Evolutionary conservation across 345 rosid species (phyloP), one percentile per base, ranked within the genome.

Genomic region (Eucalyptus leucophloia): DNA sequence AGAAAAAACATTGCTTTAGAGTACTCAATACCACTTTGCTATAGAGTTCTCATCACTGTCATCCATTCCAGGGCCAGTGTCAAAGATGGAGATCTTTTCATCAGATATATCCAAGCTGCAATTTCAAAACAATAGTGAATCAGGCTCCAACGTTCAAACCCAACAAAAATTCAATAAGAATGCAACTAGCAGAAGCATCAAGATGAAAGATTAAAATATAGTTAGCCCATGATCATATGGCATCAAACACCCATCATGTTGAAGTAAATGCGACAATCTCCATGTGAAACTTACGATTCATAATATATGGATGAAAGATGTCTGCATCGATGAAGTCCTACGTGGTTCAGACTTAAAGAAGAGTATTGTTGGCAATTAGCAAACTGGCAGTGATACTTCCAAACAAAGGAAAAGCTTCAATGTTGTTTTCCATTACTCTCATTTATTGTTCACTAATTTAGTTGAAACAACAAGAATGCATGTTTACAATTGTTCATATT

Each of bases 41-140:
- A 96, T 93, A 87, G 93, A 92, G 86, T 94, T 93, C 87, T 91
- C 92, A 24, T 94, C 96, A 89, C 93, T 94, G 51, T 89, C 90
- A 88, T 96, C 97, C 98, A 96, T 96, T 91, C 97, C 98, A 86
- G 90, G 92, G 87, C 97, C 98, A 26, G 97, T 89, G 91, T 96
- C 98, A 92, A 96, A 94, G 87, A 96, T 93, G 86, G 95, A 90
- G 89, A 96, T 93, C 87, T 47, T 88, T 88, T 94, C 94, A 87
- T 90, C 85, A 81, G 26, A 67, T 86, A 96, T 82, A 85, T 94
- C 91, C 90, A 96, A 94, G 4, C 97, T 96, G 96, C 88, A 95
- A 87, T 87, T 40, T 86, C 44, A 34, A 69, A 72, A 72, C 45
- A 72, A 37, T 37, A 26, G 19, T 56, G 40, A 87, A 83, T 42